Evolutionary conservation across 2,329 filamentous ascomycete species (phyloP).

Genomic region (Ambrosiella beaveri): DNA sequence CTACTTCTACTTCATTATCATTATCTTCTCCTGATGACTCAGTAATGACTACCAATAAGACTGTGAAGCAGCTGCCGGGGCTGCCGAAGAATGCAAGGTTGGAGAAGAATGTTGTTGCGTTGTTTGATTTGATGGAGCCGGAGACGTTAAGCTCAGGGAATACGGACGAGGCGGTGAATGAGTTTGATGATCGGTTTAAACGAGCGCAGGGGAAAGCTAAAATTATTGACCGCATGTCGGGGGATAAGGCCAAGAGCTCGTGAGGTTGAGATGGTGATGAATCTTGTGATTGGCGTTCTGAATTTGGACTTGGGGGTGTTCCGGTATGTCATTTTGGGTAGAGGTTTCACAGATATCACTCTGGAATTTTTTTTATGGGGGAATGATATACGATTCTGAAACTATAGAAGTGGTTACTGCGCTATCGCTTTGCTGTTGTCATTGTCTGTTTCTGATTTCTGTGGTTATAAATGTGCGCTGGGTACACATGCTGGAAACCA

Average conservation of each 20-base stretch:
- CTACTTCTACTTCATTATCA: background rate
- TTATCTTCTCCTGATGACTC: background rate
- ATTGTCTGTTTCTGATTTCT: conserved; percentile 5
- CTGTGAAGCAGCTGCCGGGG: conserved; percentile 20
- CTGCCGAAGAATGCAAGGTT: conserved; percentile 47
- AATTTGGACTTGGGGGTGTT: background rate
- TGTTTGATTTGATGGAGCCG: conserved; percentile 65
- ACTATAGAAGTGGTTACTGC: background rate
- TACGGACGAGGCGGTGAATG: conserved; percentile 71
- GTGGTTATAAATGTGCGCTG: conserved; percentile 3
- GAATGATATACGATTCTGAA: background rate
- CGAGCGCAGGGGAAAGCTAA: conserved; percentile 70
- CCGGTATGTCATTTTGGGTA: background rate
- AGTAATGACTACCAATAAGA: background rate
- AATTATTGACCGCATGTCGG: conserved; percentile 57
- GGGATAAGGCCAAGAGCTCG: conserved; percentile 20
- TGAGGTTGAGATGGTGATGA: background rate
- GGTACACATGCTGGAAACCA: background rate
- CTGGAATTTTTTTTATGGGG: background rate
- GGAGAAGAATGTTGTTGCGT: conserved; percentile 54
- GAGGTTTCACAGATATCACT: background rate
- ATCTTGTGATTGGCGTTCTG: background rate
- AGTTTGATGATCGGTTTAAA: conserved; percentile 80
- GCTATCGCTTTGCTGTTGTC: background rate
- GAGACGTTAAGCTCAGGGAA: conserved; percentile 65